Evolutionary conservation across 2,329 filamentous ascomycete species (phyloP).

Genomic region (Neonectria hederae): DNA sequence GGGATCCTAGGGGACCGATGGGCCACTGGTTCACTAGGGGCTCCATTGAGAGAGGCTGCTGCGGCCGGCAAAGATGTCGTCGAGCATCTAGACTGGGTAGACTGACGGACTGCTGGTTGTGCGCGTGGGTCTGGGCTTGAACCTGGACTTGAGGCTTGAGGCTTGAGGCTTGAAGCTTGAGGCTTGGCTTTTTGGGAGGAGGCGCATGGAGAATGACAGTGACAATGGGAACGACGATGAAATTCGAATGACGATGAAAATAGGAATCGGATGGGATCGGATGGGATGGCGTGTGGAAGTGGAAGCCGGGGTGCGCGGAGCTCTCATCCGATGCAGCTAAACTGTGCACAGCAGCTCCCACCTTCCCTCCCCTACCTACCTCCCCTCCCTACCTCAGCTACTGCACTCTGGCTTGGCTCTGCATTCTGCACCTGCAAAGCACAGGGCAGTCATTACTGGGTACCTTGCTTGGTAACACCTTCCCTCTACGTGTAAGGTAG

Average conservation of each 20-base stretch:
- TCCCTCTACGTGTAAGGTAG: not conserved
- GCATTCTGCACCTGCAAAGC: not conserved
- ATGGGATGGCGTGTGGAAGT: constrained; percentile 6
- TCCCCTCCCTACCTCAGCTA: not conserved
- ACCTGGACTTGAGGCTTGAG: not conserved
- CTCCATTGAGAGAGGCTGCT: not conserved
- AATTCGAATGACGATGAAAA: not conserved
- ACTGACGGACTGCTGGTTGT: not conserved
- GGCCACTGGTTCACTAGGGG: not conserved
- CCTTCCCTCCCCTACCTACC: not conserved
- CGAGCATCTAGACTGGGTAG: not conserved
- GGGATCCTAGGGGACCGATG: not conserved
- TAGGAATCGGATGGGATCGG: not conserved
- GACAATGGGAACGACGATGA: constrained; percentile 7
- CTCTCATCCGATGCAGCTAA: not conserved
- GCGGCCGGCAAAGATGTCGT: not conserved
- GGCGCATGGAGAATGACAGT: not conserved
- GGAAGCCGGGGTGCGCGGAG: not conserved
- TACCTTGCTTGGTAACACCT: not conserved
- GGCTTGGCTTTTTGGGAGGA: not conserved
- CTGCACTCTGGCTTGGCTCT: not conserved
- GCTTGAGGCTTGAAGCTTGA: too few species aligned
- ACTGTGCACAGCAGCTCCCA: not conserved
- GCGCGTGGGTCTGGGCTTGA: not conserved
- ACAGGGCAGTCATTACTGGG: not conserved